Evolutionary conservation across 192 early-diverging fungal genomes (phyloP).

Genomic region (Coemansia sp.): DNA sequence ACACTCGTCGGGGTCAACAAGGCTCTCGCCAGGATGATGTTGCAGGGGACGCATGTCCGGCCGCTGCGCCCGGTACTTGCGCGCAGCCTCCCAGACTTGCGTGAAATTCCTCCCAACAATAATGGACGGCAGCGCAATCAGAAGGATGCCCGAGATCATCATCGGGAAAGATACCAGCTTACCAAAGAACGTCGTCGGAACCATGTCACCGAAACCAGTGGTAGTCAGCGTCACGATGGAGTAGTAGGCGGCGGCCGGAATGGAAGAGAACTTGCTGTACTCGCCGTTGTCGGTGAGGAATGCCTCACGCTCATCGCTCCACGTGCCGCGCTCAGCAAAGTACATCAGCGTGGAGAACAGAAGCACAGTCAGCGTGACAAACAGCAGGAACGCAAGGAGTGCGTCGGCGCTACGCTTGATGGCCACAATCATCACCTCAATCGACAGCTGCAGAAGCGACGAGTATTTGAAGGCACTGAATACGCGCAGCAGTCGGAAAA

Average conservation of each 20-base stretch:
- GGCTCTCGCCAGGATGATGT: conserved; percentile 25
- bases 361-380: conserved; percentile 69
- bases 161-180: conserved; percentile 78
- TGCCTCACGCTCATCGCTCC: conserved; percentile 64
- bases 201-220: conserved; percentile 80
- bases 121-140: conserved; percentile 82
- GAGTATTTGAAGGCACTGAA: conserved; percentile 84
- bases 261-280: conserved; percentile 75
- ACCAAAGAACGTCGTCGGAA: conserved; percentile 76
- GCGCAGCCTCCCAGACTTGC: conserved; percentile 73
- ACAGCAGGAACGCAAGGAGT: conserved; percentile 70
- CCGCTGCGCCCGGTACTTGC: conserved; percentile 40
- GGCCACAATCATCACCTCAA: conserved; percentile 82
- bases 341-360: conserved; percentile 76
- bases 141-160: conserved; percentile 78
- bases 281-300: conserved; percentile 70
- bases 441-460: conserved; percentile 76
- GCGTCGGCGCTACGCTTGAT: conserved; percentile 75
- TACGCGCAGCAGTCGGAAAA: conserved; percentile 74
- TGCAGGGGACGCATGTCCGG: conserved; percentile 8
- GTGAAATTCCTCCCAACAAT: conserved; percentile 84
- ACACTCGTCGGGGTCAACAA: conserved; percentile 18
- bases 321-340: conserved; percentile 79
- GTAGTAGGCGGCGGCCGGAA: conserved; percentile 78
- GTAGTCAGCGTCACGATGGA: conserved; percentile 78